Base-by-base conservation (phyloP, 768 basidiomycete species). In the Calocera viscosa region DNA sequence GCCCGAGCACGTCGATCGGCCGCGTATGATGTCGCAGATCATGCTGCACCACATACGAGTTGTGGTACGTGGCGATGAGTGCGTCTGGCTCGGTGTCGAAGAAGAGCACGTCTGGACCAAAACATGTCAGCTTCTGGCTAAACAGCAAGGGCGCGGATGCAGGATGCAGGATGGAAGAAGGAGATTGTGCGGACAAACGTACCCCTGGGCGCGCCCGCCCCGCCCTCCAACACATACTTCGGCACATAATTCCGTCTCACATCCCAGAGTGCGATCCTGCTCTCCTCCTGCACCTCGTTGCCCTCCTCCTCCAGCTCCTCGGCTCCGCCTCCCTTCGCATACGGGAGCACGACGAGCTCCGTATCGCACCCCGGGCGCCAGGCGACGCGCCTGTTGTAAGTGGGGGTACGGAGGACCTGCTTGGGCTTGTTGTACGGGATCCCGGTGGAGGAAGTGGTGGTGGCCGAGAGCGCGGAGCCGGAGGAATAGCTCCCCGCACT, bases 1-100 rank as follows among this genome's bases (percentile, higher is more conserved):
- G 82, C 17, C 87, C 82, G 30, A 93, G 78, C 0, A 84, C 79
- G 70, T 90, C 88, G 7, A 91, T 74, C 0, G 89, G 87, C 53
- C 82, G 84, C 66, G 80, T 79, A 11, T 81, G 80, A 47, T 86
- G 79, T 22, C 88, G 80, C 30, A 92, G 74, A 71, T 94, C 91
- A 28, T 91, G 78, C 73, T 91, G 90, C 1, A 88, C 83, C 73
- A 94, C 53, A 19, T 60, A 60, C 14, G 53, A 60, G 30, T 60
- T 60, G 26, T 26, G 30, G 53, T 60, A 60, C 26, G 53, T 60
- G 11, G 53, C 53, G 24, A 60, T 14, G 53, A 60, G 26, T 10
- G 53, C 53, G 30, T 60, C 53, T 16, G 53, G 53, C 22, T 60
- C 53, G 2, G 26, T 28, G 2, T 60, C 53, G 53, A 60, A 32